Evolutionary conservation across 2,329 filamentous ascomycete species (phyloP).

Genomic region (Fusarium equiseti): DNA sequence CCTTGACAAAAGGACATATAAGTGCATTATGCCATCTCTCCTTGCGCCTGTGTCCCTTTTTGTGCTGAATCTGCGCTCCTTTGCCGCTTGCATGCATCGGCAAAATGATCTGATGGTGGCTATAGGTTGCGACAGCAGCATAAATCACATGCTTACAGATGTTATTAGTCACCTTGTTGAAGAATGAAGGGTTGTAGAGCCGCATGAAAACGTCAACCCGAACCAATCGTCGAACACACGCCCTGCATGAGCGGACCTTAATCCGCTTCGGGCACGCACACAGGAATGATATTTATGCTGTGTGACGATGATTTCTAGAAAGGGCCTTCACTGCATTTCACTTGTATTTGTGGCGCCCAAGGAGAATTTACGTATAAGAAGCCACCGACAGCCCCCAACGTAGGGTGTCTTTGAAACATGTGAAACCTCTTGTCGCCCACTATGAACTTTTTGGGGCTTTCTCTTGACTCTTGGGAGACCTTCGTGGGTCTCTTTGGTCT

Average conservation of each 20-base stretch:
- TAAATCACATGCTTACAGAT: background rate
- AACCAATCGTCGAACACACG: background rate
- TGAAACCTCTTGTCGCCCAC: background rate
- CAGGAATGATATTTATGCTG: background rate
- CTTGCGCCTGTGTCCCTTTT: background rate
- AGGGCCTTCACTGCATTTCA: background rate
- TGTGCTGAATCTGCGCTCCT: background rate
- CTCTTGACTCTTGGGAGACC: background rate
- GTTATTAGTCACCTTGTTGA: background rate
- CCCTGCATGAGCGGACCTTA: background rate
- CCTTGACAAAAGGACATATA: background rate
- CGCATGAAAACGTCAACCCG: background rate
- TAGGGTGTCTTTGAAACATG: fast-evolving
- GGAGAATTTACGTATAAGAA: background rate
- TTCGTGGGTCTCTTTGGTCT: background rate
- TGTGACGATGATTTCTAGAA: background rate
- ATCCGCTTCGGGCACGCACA: background rate
- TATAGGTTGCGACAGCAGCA: background rate
- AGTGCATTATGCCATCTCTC: background rate
- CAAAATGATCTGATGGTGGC: background rate
- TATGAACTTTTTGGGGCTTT: background rate
- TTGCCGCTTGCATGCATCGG: constrained; percentile 1
- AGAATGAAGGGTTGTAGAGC: background rate
- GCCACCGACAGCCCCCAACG: background rate
- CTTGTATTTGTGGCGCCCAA: background rate